Percentiles rank a stretch among this genome's conserved stretches.
phyloP scores from a whole-genome alignment of 495 filamentous ascomycete species.

The Penicillium arizonense region DNA sequence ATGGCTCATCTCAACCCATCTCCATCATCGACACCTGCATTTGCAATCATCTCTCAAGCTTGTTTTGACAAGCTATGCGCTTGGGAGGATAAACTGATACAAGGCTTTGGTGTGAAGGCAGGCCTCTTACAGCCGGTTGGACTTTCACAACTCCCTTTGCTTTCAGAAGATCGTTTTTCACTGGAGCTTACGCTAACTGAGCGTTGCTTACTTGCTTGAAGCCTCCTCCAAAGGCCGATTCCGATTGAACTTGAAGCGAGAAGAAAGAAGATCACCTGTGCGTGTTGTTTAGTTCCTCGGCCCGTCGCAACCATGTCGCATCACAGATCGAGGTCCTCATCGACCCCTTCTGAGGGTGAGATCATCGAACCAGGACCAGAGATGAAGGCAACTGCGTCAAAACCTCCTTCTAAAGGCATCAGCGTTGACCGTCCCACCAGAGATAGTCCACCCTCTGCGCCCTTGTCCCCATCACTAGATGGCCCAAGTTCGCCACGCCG shows the following conservation, averaged over 20 bases:
- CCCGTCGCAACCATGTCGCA: constrained; percentile 27
- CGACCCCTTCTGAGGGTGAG: constrained; percentile 74
- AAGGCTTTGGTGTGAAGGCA: constrained; percentile 35
- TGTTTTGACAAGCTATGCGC: constrained; percentile 15
- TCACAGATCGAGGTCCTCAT: constrained; percentile 45
- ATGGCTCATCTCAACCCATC: neutral
- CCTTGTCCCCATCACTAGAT: constrained; percentile 46
- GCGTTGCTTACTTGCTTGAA: constrained; percentile 9
- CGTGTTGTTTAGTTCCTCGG: neutral
- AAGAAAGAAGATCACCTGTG: neutral
- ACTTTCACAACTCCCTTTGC: constrained; percentile 37
- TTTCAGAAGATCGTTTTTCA: constrained; percentile 17
- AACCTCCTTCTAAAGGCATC: constrained; percentile 69
- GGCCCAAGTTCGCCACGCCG: constrained; percentile 40
- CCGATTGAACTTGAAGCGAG: constrained; percentile 9
- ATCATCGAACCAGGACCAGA: constrained; percentile 74
- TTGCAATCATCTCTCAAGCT: neutral
- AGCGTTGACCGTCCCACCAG: constrained; percentile 74
- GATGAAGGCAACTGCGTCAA: constrained; percentile 73
- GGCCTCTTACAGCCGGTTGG: constrained; percentile 47
- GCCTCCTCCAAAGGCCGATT: constrained; percentile 27
- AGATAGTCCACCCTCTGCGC: constrained; percentile 47
- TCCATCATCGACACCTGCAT: constrained; percentile 5
- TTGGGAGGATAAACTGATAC: constrained; percentile 17
- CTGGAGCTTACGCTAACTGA: constrained; percentile 32